Conservation (phyloP, 2,329 filamentous ascomycete species). For the Escovopsis sp. region DNA sequence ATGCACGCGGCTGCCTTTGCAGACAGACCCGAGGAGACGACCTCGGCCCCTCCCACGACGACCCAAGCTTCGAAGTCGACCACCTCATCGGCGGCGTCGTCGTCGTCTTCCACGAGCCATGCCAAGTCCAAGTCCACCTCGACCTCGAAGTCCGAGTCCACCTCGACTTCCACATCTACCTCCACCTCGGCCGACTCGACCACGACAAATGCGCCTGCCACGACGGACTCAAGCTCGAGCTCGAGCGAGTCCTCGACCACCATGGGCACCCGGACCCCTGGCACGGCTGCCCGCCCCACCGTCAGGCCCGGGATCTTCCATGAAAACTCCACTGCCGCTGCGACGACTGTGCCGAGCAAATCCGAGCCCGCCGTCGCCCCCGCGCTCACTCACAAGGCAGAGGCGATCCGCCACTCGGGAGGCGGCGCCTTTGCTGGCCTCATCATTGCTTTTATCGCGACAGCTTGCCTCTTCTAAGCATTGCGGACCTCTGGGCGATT, state of each 20-base stretch:
- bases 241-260: conserved; percentile 3
- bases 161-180: conserved; percentile 2
- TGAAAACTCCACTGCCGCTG: conserved; percentile 27
- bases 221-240: no score
- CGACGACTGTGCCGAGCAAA: conserved; percentile 8
- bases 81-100: no score
- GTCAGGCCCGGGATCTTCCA: conserved; percentile 35
- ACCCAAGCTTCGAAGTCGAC: background rate
- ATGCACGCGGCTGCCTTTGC: conserved; percentile 1
- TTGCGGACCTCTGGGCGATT: no score
- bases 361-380: conserved; percentile 17
- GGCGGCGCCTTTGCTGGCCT: conserved; percentile 36
- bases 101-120: no score
- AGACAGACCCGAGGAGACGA: conserved; percentile 1
- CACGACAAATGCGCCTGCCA: no score
- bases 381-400: conserved; percentile 22
- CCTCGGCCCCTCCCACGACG: background rate
- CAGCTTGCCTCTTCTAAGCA: conserved; percentile 31
- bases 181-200: background rate
- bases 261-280: conserved; percentile 4
- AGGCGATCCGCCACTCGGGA: conserved; percentile 30
- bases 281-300: conserved; percentile 8
- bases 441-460: conserved; percentile 38
- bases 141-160: background rate
- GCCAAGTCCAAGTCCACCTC: no score